Conservation (phyloP, 148 eudicot genomes). For the Rhododendron ferrugineum region DNA sequence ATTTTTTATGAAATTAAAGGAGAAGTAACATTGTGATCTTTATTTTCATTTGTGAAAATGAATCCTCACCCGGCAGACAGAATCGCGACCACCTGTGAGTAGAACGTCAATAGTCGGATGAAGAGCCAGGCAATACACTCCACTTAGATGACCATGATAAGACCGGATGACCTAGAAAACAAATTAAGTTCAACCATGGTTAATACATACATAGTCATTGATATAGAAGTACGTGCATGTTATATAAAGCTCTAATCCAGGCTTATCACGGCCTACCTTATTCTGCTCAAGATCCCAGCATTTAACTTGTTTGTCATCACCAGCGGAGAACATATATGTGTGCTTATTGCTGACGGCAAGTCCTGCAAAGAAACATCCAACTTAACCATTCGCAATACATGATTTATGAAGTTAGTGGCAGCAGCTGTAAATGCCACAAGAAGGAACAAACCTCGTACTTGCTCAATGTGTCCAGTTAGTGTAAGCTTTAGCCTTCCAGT, state of each 20-base stretch:
- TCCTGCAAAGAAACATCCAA: slow-evolving; percentile 37
- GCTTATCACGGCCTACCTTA: slow-evolving; percentile 44
- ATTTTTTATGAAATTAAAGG: background rate
- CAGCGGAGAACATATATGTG: slow-evolving; percentile 26
- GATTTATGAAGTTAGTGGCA: background rate
- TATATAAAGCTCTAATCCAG: background rate
- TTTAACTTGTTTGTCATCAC: slow-evolving; percentile 96
- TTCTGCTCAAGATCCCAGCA: slow-evolving; percentile 99
- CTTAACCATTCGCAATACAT: background rate
- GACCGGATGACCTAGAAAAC: slow-evolving; percentile 65
- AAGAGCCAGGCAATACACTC: too few species aligned
- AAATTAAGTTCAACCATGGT: background rate
- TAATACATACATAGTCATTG: background rate
- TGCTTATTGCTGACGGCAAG: slow-evolving; percentile 88
- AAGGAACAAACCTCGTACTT: too few species aligned
- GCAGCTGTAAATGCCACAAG: background rate
- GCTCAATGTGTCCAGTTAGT: too few species aligned
- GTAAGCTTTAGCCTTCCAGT: too few species aligned
- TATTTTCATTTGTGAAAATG: background rate
- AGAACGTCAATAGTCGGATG: too few species aligned
- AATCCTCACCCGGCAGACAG: slow-evolving; percentile 80
- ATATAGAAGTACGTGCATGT: background rate
- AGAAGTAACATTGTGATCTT: background rate
- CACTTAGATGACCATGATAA: too few species aligned
- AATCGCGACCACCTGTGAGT: slow-evolving; percentile 91